These are phyloP conservation scores for Chalciporus chontae DNA, from an alignment of 768 basidiomycete species.

Conservation along the genomic window DNA sequence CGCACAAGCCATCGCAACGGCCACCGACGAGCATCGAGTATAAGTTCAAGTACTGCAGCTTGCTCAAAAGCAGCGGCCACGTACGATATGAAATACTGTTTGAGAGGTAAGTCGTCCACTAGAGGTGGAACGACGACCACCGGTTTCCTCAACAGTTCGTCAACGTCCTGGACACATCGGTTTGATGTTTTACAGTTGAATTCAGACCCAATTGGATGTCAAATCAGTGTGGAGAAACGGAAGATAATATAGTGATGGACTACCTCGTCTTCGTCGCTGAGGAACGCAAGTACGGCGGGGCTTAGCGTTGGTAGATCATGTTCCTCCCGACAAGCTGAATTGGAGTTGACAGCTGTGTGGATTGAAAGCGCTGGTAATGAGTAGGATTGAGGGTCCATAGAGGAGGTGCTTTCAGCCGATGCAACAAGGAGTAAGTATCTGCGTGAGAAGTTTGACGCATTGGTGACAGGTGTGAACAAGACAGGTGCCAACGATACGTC, in stretches of 20 bases:
- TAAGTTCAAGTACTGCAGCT: background rate
- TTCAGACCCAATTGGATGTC: background rate
- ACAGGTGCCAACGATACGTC: too few species aligned
- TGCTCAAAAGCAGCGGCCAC: background rate
- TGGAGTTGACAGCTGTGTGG: slow-evolving; percentile 11
- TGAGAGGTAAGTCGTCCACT: slow-evolving; percentile 46
- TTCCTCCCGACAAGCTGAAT: background rate
- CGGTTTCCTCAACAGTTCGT: slow-evolving; percentile 34
- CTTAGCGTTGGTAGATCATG: slow-evolving; percentile 29
- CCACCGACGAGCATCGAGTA: too few species aligned
- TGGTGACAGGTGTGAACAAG: too few species aligned
- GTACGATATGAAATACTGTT: slow-evolving; percentile 53
- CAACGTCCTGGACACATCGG: slow-evolving; percentile 22
- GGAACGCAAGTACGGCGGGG: slow-evolving; percentile 34
- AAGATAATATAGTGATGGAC: background rate
- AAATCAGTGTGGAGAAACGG: background rate
- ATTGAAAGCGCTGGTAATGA: background rate
- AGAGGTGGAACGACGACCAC: slow-evolving; percentile 30
- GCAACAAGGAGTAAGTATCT: too few species aligned
- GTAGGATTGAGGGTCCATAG: background rate
- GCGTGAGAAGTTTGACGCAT: too few species aligned
- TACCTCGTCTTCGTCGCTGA: slow-evolving; percentile 33
- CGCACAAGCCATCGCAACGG: too few species aligned
- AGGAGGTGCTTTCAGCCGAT: too few species aligned
- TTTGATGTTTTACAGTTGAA: too few species aligned